Evolutionary conservation across 768 basidiomycete species (phyloP), one percentile per base, ranked within the genome.

Genomic region (Lentinula lateritia): DNA sequence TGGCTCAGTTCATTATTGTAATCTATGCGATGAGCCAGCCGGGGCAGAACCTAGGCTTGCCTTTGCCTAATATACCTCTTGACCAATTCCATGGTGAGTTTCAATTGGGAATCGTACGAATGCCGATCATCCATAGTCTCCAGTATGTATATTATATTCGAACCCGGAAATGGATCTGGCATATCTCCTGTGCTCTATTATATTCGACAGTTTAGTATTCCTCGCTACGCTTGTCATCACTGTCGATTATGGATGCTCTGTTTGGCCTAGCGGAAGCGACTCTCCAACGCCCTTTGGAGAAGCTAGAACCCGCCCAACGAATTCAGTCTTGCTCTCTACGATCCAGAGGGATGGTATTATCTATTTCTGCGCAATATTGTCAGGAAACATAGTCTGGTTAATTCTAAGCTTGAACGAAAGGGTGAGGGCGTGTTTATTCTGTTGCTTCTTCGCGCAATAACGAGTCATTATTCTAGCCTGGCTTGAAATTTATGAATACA

Each of bases 311-410:
- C 42, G 38, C 43, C 58, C 39, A 15, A 6, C 59, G 1, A 39
- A 15, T 32, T 52, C 59, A 38, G 52, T 52, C 15, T 62, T 71
- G 16, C 46, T 69, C 28, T 50, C 55, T 20, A 70, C 71, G 16
- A 71, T 72, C 38, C 65, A 66, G 6, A 61, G 68, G 45, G 71
- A 72, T 45, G 71, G 71, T 0, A 63, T 65, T 10, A 23, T 71
- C 3, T 72, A 71, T 50, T 72, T 72, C 48, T 66, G 60, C n/a
- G 66, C 66, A 41, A 72, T 72, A 20, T 60, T 72, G 5, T 67
- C 69, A 1, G 70, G 70, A 0, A 72, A 70, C 52, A 58, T 70
- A 23, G 64, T 69, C 1, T 72, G 70, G 71, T 68, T 72, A 66
- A 64, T 63, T 1, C 65, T 71, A 36, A 65, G 68, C n/a, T 55